Evolutionary conservation across 768 basidiomycete species (phyloP).

Genomic region (Hericium alpestre): DNA sequence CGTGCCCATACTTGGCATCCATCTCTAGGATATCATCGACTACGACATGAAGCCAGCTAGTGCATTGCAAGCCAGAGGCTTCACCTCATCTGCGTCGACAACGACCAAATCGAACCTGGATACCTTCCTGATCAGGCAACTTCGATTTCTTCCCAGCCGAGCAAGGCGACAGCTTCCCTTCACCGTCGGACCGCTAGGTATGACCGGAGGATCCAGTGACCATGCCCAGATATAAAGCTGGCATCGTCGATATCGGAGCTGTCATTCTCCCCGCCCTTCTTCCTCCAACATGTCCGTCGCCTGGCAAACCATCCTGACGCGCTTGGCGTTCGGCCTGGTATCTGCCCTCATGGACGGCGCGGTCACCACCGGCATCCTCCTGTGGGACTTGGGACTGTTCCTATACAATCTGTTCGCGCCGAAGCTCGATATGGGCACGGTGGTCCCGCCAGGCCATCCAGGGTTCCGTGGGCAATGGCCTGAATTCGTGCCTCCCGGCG

Average conservation of each 20-base stretch:
- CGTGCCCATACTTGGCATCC: no score
- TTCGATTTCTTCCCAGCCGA: not conserved
- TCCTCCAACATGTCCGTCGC: not conserved
- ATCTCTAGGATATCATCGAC: no score
- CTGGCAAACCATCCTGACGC: not conserved
- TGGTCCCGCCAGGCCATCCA: conserved; percentile 43
- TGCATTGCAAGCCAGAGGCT: no score
- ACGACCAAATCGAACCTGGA: no score
- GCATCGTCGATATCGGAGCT: not conserved
- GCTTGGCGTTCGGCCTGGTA: not conserved
- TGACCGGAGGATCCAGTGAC: not conserved
- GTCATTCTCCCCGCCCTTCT: not conserved
- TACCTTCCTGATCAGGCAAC: not conserved
- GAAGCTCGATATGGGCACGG: conserved; percentile 39
- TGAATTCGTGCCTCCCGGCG: conserved; percentile 43
- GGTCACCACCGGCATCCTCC: conserved; percentile 21
- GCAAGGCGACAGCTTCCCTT: not conserved
- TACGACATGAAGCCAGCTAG: no score
- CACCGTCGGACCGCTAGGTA: not conserved
- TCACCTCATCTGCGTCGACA: no score
- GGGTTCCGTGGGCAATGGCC: conserved; percentile 62
- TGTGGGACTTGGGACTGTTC: conserved; percentile 44
- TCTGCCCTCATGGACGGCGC: not conserved
- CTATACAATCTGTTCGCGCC: conserved; percentile 42
- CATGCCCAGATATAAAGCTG: not conserved